Percentiles rank a stretch among this genome's conserved stretches.
Conservation (phyloP, 176 grass and related monocot species). For the Secale cereale region DNA sequence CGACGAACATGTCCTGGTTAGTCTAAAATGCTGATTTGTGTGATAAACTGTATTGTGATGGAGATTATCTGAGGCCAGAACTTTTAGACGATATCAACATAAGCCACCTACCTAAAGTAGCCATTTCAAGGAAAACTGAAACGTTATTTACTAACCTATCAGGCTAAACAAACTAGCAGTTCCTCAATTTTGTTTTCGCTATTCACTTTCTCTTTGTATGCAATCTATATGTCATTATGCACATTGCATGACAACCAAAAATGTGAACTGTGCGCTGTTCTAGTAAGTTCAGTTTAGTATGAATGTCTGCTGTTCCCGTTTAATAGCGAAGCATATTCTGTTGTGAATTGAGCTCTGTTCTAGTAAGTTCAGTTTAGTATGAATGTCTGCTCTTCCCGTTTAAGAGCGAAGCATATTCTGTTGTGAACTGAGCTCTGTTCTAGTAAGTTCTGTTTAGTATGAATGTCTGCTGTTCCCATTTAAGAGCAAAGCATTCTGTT, state of each 20-base stretch:
- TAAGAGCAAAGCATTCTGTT: not conserved
- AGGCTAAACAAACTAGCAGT: not conserved
- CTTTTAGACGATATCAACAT: not conserved
- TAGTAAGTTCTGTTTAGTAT: not conserved
- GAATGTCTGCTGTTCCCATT: not conserved
- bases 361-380: not conserved
- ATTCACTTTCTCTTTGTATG: not conserved
- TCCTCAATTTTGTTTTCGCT: not conserved
- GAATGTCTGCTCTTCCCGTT: not conserved
- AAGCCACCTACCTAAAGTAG: not conserved
- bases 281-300: not conserved
- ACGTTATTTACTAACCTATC: not conserved
- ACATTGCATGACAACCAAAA: not conserved
- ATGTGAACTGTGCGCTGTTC: not conserved
- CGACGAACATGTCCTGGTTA: not conserved
- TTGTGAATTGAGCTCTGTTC: not conserved
- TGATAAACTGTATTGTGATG: not conserved
- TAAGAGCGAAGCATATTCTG: not conserved
- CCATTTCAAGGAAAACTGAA: not conserved
- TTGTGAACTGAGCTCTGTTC: not conserved
- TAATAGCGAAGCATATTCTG: not conserved
- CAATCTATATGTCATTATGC: not conserved
- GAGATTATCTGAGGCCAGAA: not conserved
- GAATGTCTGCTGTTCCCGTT: not conserved
- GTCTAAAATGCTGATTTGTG: not conserved